Conservation (phyloP, 441 rosid species). For the Croton laevigatus region DNA sequence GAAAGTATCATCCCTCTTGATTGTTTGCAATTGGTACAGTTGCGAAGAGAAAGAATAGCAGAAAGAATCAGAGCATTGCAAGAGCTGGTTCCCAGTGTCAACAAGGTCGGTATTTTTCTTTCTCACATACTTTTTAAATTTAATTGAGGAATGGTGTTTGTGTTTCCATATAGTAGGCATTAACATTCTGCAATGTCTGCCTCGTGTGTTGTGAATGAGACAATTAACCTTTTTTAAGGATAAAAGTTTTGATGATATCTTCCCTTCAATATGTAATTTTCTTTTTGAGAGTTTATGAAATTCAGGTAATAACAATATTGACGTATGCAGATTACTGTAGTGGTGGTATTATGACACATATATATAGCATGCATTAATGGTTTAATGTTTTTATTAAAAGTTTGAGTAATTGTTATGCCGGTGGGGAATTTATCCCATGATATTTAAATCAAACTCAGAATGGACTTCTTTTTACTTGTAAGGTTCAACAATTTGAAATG, state of each 20-base stretch:
- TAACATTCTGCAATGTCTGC: conserved; percentile 9
- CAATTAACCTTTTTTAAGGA: neutral
- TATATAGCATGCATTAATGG: neutral
- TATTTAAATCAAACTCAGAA: no score
- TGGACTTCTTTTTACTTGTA: no score
- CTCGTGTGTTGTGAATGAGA: conserved; percentile 4
- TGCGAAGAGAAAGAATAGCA: conserved; percentile 96
- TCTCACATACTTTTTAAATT: conserved; percentile 11
- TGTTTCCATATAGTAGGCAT: neutral
- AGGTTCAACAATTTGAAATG: no score
- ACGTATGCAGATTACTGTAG: no score
- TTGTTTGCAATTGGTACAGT: conserved; percentile 40
- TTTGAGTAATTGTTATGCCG: neutral
- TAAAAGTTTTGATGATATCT: neutral
- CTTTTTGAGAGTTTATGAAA: neutral
- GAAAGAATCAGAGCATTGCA: conserved; percentile 97
- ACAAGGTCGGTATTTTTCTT: conserved; percentile 51
- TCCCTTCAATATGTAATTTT: conserved; percentile 2
- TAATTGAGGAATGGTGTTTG: conserved; percentile 11
- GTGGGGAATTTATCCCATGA: neutral
- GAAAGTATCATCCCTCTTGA: neutral
- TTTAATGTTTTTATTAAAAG: neutral
- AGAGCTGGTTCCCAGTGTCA: conserved; percentile 96
- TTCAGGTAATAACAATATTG: no score
- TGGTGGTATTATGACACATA: neutral